Evolutionary conservation across 2,329 filamentous ascomycete genomes (phyloP).

Genomic region (Nothophoma quercina): DNA sequence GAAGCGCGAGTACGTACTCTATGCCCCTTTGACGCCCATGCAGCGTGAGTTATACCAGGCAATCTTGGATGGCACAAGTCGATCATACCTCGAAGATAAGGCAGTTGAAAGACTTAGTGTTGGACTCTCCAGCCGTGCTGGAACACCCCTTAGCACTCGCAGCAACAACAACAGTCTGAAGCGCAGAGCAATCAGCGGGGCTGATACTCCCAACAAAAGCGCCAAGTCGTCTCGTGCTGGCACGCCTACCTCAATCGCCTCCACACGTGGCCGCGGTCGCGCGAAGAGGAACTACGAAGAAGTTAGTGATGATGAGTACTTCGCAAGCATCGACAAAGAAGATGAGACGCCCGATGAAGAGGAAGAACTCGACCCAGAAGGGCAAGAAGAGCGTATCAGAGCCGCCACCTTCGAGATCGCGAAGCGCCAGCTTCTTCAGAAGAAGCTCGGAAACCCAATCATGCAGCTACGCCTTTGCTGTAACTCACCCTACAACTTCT

Average conservation of each 20-base stretch:
- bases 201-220: conserved; percentile 70
- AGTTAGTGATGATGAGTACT: conserved; percentile 84
- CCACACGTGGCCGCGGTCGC: conserved; percentile 61
- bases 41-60: conserved; percentile 91
- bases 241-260: conserved; percentile 68
- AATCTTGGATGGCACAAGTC: conserved; percentile 66
- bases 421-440: conserved; percentile 85
- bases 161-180: conserved; percentile 61
- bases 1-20: conserved; percentile 95
- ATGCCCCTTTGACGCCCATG: conserved; percentile 87
- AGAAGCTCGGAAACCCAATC: conserved; percentile 91
- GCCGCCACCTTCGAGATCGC: conserved; percentile 76
- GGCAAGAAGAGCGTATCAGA: conserved; percentile 69
- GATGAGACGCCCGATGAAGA: conserved; percentile 53
- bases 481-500: conserved; percentile 96
- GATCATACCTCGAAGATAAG: conserved; percentile 74
- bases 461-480: conserved; percentile 92
- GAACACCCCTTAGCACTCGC: conserved; percentile 57
- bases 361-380: conserved; percentile 54
- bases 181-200: conserved; percentile 60
- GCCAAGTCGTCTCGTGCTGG: conserved; percentile 76
- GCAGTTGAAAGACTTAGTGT: conserved; percentile 70
- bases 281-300: conserved; percentile 69
- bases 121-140: conserved; percentile 49
- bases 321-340: conserved; percentile 73